A percentile compares a stretch with the other conserved stretches of the same genome.
These are phyloP conservation scores for Stylosanthes scabra DNA, from an alignment of 331 rosid species.

Conservation along the genomic window DNA sequence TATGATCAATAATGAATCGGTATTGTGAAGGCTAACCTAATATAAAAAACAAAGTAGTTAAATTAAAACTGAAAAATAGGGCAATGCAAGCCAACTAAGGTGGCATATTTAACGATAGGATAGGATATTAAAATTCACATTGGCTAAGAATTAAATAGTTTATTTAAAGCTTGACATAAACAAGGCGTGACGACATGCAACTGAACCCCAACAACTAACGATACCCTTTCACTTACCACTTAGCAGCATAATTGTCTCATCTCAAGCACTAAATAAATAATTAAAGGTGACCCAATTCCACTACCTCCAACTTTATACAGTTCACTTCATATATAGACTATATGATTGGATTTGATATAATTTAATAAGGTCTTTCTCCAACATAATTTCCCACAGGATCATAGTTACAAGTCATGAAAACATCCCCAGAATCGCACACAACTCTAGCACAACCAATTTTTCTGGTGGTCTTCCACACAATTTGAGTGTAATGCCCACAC, in stretches of 20 bases:
- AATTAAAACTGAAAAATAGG: no score
- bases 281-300: constrained; percentile 21
- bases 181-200: neutral
- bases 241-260: constrained; percentile 18
- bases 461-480: constrained; percentile 76
- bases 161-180: neutral
- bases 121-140: constrained; percentile 6
- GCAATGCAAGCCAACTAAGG: neutral
- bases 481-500: constrained; percentile 94
- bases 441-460: constrained; percentile 81
- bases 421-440: constrained; percentile 76
- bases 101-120: constrained; percentile 26
- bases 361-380: constrained; percentile 76
- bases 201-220: neutral
- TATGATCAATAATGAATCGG: no score
- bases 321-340: neutral
- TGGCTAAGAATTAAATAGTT: constrained; percentile 5
- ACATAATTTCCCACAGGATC: constrained; percentile 79
- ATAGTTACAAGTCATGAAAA: constrained; percentile 88
- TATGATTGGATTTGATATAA: neutral
- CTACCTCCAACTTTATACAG: neutral
- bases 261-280: constrained; percentile 19
- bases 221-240: neutral
- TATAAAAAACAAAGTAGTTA: neutral
- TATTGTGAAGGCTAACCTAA: neutral